Conservation (phyloP, 345 rosid genomes). For the Dovyalis caffra region DNA sequence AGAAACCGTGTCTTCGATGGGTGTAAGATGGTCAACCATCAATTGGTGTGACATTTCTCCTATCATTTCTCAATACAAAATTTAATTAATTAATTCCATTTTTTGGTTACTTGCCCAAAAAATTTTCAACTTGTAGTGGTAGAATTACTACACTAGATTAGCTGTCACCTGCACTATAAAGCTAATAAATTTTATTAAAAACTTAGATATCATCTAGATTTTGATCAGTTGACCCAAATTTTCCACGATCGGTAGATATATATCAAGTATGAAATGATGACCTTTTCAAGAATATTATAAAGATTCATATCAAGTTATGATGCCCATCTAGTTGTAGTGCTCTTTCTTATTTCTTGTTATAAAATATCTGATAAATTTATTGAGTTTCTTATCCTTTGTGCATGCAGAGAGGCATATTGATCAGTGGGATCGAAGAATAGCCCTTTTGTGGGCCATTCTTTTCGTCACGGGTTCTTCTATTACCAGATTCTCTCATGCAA, state of each 20-base stretch:
- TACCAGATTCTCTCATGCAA: constrained; percentile 47
- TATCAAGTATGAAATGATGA: neutral
- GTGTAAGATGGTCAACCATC: constrained; percentile 19
- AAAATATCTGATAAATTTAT: neutral
- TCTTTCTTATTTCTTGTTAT: neutral
- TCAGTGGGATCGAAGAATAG: constrained; percentile 12
- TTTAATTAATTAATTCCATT: neutral
- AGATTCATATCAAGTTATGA: neutral
- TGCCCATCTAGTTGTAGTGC: neutral
- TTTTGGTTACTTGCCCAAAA: constrained; percentile 4
- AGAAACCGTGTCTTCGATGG: constrained; percentile 5
- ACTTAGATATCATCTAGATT: neutral
- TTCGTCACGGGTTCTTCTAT: constrained; percentile 58
- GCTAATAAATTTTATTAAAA: neutral
- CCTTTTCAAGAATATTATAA: neutral
- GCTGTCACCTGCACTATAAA: neutral
- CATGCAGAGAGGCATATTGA: constrained; percentile 11
- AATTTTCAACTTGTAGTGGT: neutral
- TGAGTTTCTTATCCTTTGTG: neutral
- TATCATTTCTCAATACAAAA: neutral
- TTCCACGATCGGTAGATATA: neutral
- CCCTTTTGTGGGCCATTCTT: constrained; percentile 33
- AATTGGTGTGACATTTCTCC: constrained; percentile 13
- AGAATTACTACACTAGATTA: constrained; percentile 10
- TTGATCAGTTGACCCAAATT: neutral